A percentile compares a stretch with the other conserved stretches of the same genome.
Conservation (phyloP, 192 early-diverging fungal genomes). For the Coemansia sp. region DNA sequence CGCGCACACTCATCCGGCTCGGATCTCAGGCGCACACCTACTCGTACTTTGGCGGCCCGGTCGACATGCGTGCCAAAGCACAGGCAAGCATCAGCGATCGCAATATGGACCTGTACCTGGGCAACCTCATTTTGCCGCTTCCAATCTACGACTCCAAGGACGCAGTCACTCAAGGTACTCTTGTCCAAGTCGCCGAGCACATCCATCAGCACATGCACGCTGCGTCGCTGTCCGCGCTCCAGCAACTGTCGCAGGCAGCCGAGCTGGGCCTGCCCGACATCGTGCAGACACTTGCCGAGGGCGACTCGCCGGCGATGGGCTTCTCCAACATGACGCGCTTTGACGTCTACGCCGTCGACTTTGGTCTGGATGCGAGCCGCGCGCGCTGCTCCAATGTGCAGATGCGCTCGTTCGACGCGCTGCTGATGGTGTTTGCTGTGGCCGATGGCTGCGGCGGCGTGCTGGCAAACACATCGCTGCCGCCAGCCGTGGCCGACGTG, state of each 20-base stretch:
- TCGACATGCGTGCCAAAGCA: constrained; percentile 9
- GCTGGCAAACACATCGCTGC: constrained; percentile 14
- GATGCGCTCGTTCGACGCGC: constrained; percentile 18
- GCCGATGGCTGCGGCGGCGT: constrained; percentile 14
- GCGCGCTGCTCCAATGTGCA: neutral
- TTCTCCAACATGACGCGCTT: constrained; percentile 27
- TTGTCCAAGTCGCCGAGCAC: constrained; percentile 2
- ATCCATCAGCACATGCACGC: neutral
- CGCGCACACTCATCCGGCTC: constrained; percentile 2
- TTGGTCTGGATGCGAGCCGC: neutral
- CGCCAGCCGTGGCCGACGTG: neutral
- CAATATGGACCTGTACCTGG: constrained; percentile 2
- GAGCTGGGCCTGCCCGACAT: constrained; percentile 5
- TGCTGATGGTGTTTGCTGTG: constrained; percentile 24
- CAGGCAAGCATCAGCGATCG: too few relatives aligned
- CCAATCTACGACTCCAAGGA: constrained; percentile 2
- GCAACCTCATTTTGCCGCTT: constrained; percentile 20
- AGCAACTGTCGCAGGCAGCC: neutral
- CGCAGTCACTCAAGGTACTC: constrained; percentile 1
- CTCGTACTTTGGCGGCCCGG: constrained; percentile 19
- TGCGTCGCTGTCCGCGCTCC: neutral
- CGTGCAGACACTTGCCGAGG: neutral
- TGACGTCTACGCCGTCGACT: neutral
- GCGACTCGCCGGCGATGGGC: constrained; percentile 17
- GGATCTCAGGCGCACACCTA: constrained; percentile 2